These are phyloP conservation scores for Mycena filopes DNA, from an alignment of 768 basidiomycete species.

Conservation along the genomic window DNA sequence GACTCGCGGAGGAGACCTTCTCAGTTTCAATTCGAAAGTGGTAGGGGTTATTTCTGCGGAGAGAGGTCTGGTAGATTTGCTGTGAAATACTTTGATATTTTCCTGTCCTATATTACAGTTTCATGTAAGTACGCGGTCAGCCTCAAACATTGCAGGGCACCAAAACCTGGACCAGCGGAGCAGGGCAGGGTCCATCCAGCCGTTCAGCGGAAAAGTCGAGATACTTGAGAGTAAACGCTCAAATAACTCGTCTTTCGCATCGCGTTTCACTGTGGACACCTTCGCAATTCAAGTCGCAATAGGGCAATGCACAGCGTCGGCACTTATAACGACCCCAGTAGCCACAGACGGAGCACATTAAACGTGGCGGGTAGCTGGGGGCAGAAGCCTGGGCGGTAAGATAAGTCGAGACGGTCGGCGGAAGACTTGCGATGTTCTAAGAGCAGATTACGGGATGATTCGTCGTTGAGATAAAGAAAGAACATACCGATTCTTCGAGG, in stretches of 20 bases:
- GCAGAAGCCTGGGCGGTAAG: conserved; percentile 73
- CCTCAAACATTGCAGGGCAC: too few species aligned
- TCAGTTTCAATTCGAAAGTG: too few species aligned
- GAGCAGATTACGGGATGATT: conserved; percentile 6
- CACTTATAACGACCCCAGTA: conserved; percentile 87
- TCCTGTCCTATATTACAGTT: too few species aligned
- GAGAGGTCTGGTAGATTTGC: too few species aligned
- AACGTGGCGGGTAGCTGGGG: conserved; percentile 70
- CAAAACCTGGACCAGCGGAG: too few species aligned
- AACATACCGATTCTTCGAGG: conserved; percentile 84
- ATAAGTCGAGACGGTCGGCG: conserved; percentile 70
- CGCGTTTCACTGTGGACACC: conserved; percentile 81
- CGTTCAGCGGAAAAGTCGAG: too few species aligned
- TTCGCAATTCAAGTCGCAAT: conserved; percentile 80
- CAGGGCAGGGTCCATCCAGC: too few species aligned
- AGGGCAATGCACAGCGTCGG: conserved; percentile 78
- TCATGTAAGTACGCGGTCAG: too few species aligned
- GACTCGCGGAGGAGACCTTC: too few species aligned
- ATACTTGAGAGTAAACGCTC: conserved; percentile 17
- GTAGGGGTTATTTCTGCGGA: too few species aligned
- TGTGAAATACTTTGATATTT: too few species aligned
- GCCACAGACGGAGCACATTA: conserved; percentile 88
- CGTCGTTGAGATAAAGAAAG: neutral
- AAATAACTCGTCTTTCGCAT: conserved; percentile 80
- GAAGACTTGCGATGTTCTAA: conserved; percentile 69